Evolutionary conservation across 1,284 basidiomycete genomes (phyloP), one percentile per base, ranked within the genome.

Genomic region (Cutaneotrichosporon spelunceum): DNA sequence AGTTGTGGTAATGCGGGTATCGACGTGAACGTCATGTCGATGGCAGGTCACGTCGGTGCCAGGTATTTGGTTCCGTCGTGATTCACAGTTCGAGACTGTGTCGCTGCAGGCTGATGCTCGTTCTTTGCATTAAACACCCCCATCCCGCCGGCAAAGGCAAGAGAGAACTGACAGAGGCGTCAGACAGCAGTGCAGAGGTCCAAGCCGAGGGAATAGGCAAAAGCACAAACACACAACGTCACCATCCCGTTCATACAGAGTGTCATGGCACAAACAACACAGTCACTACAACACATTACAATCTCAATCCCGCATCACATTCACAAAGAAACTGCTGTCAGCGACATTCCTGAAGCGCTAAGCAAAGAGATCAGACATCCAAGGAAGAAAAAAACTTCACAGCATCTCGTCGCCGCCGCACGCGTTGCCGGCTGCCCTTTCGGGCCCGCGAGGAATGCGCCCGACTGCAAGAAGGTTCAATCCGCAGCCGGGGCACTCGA

Each of bases 311-410:
- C 8, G 6, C n/a, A 3, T 42, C 39, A 19, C 36, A 14, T 39
- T 39, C 23, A 6, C 27, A 34, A 47, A 2, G 4, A n/a, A 30
- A 14, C 57, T 54, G 39, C 36, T 21, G 53, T 54, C 58, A 60
- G 53, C 53, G 9, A 9, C 24, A 26, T 27, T 30, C 50, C 19
- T 30, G 34, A 59, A 60, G 23, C 10, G 29, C 57, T 23, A 24
- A 26, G 36, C 8, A 53, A 55, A 65, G 34, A 33, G 64, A 59
- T 79, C 78, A 79, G 78, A 79, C 78, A 78, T 78, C 77, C 78
- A 79, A 79, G 78, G 78, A 79, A 79, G 78, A 74, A 70, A 71
- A 36, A 76, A 72, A 73, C 77, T 74, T 78, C 76, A 57, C 72
- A 65, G 74, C 75, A 76, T 77, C 75, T 72, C 68, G 70, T 68